Evolutionary conservation across 1,139 yeast genomes (phyloP).

Genomic region (Scheffersomyces titani): DNA sequence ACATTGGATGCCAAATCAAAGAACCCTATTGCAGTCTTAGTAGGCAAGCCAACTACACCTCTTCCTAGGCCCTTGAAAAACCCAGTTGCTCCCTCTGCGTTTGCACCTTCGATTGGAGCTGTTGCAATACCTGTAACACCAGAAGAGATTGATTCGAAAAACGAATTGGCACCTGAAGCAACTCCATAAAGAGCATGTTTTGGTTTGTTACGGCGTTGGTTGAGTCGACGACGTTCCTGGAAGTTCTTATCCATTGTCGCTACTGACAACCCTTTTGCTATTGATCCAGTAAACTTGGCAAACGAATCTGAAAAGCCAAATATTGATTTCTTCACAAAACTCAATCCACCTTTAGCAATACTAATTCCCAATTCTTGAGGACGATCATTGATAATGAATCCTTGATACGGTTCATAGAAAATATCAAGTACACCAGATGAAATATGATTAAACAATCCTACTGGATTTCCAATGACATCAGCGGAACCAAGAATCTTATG

Average conservation of each 20-base stretch:
- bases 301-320: conserved; percentile 94
- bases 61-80: conserved; percentile 92
- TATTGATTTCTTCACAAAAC: conserved; percentile 91
- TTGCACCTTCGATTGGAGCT: conserved; percentile 90
- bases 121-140: conserved; percentile 90
- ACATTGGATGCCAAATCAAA: conserved; percentile 92
- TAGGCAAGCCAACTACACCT: conserved; percentile 93
- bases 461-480: conserved; percentile 95
- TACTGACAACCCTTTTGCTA: conserved; percentile 91
- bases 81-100: conserved; percentile 82
- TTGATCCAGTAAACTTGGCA: conserved; percentile 88
- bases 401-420: conserved; percentile 96
- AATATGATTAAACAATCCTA: conserved; percentile 88
- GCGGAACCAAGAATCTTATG: conserved; percentile 96
- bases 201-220: conserved; percentile 75
- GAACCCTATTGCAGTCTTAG: conserved; percentile 94
- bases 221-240: conserved; percentile 77
- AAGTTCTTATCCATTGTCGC: conserved; percentile 86
- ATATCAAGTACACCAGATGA: conserved; percentile 96
- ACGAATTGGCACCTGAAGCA: conserved; percentile 84
- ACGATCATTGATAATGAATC: conserved; percentile 88
- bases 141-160: conserved; percentile 82
- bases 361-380: conserved; percentile 97
- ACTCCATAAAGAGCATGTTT: conserved; percentile 89
- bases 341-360: conserved; percentile 91